These are phyloP conservation scores for Breviolum minutum DNA, from an alignment of 73 alveolate species.

Conservation along the genomic window DNA sequence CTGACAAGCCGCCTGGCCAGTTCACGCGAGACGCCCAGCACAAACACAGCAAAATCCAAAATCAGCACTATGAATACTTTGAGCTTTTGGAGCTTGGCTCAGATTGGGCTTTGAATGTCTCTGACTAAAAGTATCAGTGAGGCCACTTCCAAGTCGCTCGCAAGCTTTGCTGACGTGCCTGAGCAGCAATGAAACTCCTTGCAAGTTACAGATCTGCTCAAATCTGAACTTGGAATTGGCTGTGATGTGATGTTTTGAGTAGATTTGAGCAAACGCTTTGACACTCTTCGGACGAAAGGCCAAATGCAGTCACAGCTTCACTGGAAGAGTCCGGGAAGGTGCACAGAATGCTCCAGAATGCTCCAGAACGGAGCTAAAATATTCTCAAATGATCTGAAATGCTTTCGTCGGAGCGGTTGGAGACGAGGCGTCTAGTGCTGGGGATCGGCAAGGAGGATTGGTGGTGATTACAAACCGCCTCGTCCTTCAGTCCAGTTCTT, in stretches of 20 bases:
- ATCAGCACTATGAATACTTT: too few relatives aligned
- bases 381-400: too few relatives aligned
- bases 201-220: not conserved
- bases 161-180: slow-evolving; percentile 17
- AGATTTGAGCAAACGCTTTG: too few relatives aligned
- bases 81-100: too few relatives aligned
- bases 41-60: too few relatives aligned
- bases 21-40: slow-evolving; percentile 21
- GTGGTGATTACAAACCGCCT: slow-evolving; percentile 79
- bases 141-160: slow-evolving; percentile 26
- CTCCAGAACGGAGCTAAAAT: not conserved
- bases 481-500: slow-evolving; percentile 20
- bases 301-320: slow-evolving; percentile 83
- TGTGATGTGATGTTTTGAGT: too few relatives aligned
- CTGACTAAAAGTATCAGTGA: not conserved
- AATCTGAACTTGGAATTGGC: too few relatives aligned
- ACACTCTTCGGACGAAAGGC: slow-evolving; percentile 12
- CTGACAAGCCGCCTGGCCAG: slow-evolving; percentile 88
- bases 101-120: too few relatives aligned
- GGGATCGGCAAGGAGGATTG: slow-evolving; percentile 6
- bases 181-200: not conserved
- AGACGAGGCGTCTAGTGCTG: not conserved
- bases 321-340: slow-evolving; percentile 77
- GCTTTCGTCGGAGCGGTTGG: not conserved
- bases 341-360: not conserved